Percentiles rank a stretch among this genome's conserved stretches.
Conservation (phyloP, 345 rosid species). For the Bruguiera parviflora region DNA sequence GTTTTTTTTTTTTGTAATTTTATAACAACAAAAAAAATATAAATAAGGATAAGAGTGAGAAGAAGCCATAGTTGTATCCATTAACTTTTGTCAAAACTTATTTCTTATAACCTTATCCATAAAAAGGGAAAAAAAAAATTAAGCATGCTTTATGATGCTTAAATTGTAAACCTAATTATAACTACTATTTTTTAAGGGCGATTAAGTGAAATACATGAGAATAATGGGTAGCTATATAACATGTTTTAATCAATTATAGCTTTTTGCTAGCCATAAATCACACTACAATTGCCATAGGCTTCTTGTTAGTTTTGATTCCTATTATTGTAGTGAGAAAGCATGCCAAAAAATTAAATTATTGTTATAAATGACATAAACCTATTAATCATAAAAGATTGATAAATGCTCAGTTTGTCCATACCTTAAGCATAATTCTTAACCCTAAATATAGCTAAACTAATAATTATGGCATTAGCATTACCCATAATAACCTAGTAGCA, state of each 20-base stretch:
- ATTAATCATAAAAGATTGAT: not conserved
- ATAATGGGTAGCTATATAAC: constrained; percentile 7
- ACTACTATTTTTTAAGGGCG: too few species aligned
- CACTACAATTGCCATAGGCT: constrained; percentile 74
- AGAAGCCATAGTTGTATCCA: too few species aligned
- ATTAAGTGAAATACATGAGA: constrained; percentile 19
- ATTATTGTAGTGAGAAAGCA: constrained; percentile 55
- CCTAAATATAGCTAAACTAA: constrained; percentile 93
- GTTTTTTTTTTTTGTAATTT: too few species aligned
- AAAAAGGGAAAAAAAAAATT: too few species aligned
- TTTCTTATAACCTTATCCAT: too few species aligned
- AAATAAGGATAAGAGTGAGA: too few species aligned
- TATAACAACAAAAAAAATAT: too few species aligned
- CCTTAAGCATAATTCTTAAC: constrained; percentile 96
- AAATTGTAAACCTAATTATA: too few species aligned
- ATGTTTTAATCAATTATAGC: constrained; percentile 12
- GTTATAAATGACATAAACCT: not conserved
- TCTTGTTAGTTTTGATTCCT: constrained; percentile 87
- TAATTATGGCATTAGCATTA: constrained; percentile 76
- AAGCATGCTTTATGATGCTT: too few species aligned
- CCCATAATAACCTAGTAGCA: constrained; percentile 77
- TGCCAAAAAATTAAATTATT: not conserved
- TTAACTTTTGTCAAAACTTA: too few species aligned
- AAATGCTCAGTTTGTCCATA: constrained; percentile 11
- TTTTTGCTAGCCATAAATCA: constrained; percentile 28